Base-by-base conservation (phyloP, 345 rosid species). In the Eucalyptus brandiana region DNA sequence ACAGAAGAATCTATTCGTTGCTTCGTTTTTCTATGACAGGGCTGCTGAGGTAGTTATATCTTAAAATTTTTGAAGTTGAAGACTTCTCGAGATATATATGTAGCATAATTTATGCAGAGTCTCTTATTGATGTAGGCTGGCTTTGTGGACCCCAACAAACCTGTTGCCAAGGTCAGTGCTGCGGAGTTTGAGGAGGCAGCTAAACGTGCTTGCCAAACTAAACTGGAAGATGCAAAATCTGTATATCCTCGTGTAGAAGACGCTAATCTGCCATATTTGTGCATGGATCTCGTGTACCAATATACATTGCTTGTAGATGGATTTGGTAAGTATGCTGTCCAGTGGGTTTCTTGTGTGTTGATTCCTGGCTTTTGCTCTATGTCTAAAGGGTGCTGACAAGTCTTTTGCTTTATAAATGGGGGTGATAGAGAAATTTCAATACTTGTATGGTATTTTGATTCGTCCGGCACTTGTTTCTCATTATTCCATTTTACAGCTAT, bases 201-300 rank as follows among this genome's bases (percentile, higher is more conserved):
- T 34, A 96, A 93, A 92, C 97, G 93, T 86, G 99, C 99, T 91
- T 98, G 99, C 91, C 93, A 93, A 90, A 95, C 96, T 32, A 96
- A 93, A 90, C 90, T 97, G 21, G 93, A 94, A 58, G 93, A 97
- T 37, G 97, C 94, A 40, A 95, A 93, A 92, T 92, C 95, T 13
- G 88, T 80, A 67, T 97, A 94, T 92, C 90, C 92, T 44, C 69
- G 2, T 50, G 96, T 95, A 42, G 96, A 93, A 6, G 96, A 93
- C 44, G 88, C 80, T 53, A 93, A 96, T 91, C 91, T 94, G 87
- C 97, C 99, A 30, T 98, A 93, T 92, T 53, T 98, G 87, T 98
- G 99, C 92, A 95, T 98, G 99, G 99, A 98, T 93, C 97, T 98
- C 62, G 94, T 96, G 69, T 97, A 98, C 90, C 96, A 97, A 92